These are phyloP conservation scores for Choanephora cucurbitarum DNA, from an alignment of 371 early-diverging fungal genomes.

Conservation along the genomic window DNA sequence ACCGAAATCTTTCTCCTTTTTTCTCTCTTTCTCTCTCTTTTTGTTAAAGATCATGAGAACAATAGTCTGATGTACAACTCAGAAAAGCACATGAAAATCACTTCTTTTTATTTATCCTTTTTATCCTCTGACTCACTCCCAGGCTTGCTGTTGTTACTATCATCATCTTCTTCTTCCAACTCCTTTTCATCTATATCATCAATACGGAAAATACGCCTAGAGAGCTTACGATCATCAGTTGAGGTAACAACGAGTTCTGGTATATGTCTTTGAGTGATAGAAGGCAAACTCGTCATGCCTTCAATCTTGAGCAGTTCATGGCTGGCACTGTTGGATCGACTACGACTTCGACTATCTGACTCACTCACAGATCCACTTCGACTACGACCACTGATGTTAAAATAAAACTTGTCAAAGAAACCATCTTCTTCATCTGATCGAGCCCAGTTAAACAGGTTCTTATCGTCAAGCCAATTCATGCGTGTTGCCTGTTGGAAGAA, in stretches of 20 bases:
- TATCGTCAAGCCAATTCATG: constrained; percentile 58
- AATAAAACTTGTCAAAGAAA: constrained; percentile 47
- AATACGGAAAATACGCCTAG: constrained; percentile 28
- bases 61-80: no score
- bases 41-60: neutral
- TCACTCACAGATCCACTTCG: constrained; percentile 36
- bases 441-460: constrained; percentile 59
- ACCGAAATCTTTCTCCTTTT: no score
- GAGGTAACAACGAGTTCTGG: constrained; percentile 3
- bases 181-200: constrained; percentile 28
- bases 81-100: neutral
- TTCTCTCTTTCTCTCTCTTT: no score
- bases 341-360: constrained; percentile 26
- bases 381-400: constrained; percentile 28
- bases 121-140: constrained; percentile 10
- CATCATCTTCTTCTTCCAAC: constrained; percentile 12
- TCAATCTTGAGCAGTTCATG: constrained; percentile 51
- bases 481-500: constrained; percentile 37
- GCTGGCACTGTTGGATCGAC: constrained; percentile 32
- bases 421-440: constrained; percentile 57
- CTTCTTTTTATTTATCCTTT: constrained; percentile 5
- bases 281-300: constrained; percentile 50
- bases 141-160: neutral
- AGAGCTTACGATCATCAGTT: neutral
- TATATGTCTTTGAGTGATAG: constrained; percentile 32